Conservation (phyloP, 768 basidiomycete genomes). For the Lactifluus subvellereus region DNA sequence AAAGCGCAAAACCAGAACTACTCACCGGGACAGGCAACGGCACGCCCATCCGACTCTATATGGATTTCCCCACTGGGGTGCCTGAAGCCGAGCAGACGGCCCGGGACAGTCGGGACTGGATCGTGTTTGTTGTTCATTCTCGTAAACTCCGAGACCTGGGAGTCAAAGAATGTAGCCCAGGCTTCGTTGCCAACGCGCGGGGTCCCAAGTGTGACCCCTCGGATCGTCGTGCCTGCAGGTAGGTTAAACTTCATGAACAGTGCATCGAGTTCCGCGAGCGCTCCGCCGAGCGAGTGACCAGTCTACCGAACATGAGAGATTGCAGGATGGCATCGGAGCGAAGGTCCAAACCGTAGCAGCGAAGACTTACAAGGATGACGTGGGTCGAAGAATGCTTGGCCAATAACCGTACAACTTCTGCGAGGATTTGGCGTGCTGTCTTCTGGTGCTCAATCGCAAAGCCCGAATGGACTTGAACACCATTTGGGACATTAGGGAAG, state of each 20-base stretch:
- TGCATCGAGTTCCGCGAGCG: slow-evolving; percentile 19
- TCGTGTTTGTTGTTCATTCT: slow-evolving; percentile 20
- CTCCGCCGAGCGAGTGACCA: slow-evolving; percentile 23
- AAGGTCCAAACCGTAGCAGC: not conserved
- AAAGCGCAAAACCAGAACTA: not conserved
- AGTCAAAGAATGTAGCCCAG: slow-evolving; percentile 17
- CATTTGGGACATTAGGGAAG: slow-evolving; percentile 13
- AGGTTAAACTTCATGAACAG: slow-evolving; percentile 21
- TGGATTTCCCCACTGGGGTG: slow-evolving; percentile 17
- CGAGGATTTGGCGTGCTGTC: slow-evolving; percentile 16
- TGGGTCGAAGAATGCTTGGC: not conserved
- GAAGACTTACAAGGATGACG: slow-evolving; percentile 13
- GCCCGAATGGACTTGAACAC: slow-evolving; percentile 11
- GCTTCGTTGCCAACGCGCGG: slow-evolving; percentile 20
- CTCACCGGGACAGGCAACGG: slow-evolving; percentile 15
- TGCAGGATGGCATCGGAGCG: too few species aligned
- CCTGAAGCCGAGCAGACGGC: slow-evolving; percentile 18
- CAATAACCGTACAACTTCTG: slow-evolving; percentile 13
- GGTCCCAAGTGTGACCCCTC: slow-evolving; percentile 21
- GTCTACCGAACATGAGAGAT: not conserved
- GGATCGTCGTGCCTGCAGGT: slow-evolving; percentile 9
- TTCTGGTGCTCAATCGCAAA: slow-evolving; percentile 18
- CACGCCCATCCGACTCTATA: slow-evolving; percentile 11
- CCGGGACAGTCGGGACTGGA: slow-evolving; percentile 16
- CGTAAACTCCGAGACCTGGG: slow-evolving; percentile 20